A percentile compares a stretch with the other conserved stretches of the same genome.
Conservation (phyloP, 2,329 filamentous ascomycete genomes). For the Alternaria panax region DNA sequence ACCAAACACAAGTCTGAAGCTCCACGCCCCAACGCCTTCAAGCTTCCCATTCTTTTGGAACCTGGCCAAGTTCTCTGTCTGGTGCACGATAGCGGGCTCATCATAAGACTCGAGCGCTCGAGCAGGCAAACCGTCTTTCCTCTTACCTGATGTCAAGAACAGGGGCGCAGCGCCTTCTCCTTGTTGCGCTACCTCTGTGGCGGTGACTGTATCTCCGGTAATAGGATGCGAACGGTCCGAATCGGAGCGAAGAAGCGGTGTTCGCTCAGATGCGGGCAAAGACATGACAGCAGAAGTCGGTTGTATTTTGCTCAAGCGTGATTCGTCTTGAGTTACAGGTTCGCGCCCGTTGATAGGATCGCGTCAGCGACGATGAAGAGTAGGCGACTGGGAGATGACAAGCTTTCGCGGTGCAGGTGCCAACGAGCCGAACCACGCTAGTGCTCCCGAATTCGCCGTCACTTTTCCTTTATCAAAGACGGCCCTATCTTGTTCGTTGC, state of each 20-base stretch:
- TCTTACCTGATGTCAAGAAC: constrained; percentile 35
- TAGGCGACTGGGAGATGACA: not conserved
- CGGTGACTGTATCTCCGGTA: constrained; percentile 28
- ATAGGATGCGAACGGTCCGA: constrained; percentile 29
- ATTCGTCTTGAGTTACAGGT: not conserved
- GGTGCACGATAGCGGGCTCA: constrained; percentile 23
- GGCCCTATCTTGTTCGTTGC: not conserved
- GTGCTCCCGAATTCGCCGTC: constrained; percentile 24
- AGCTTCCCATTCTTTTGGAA: constrained; percentile 45
- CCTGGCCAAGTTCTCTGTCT: constrained; percentile 29
- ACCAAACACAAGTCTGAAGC: constrained; percentile 49
- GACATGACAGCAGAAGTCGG: constrained; percentile 17
- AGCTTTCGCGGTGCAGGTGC: constrained; percentile 8
- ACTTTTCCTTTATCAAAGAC: constrained; percentile 9
- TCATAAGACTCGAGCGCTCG: constrained; percentile 35
- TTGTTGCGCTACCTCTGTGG: constrained; percentile 32
- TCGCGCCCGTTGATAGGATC: not conserved
- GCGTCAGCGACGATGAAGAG: not conserved
- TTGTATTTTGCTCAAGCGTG: too few species aligned
- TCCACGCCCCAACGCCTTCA: constrained; percentile 41
- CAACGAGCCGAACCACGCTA: constrained; percentile 17
- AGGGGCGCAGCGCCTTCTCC: constrained; percentile 33
- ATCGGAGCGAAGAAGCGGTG: constrained; percentile 39
- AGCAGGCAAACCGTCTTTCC: constrained; percentile 32
- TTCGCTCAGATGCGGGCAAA: constrained; percentile 38